Evolutionary conservation across 2,329 filamentous ascomycete species (phyloP), one percentile per base, ranked within the genome.

Genomic region (Colletotrichum tofieldiae): DNA sequence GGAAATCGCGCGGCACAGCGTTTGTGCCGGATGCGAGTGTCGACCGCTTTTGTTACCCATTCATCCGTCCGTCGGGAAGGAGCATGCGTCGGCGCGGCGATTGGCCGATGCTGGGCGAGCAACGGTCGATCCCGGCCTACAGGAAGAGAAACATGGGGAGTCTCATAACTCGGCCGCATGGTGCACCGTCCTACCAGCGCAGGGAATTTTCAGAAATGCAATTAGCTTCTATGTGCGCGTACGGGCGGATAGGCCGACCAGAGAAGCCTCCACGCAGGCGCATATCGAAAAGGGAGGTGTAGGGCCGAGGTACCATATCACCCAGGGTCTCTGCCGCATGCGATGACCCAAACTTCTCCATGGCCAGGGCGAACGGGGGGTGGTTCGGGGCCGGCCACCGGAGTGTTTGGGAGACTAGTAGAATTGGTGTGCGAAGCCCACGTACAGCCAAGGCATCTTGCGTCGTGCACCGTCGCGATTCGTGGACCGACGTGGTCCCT

Each of bases 11-110:
- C 49, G 55, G 23, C 35, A 37, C 49, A 47, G 58, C 41, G 35
- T 32, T 70, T 43, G 35, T 47, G 32, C 51, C 41, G 39, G 39
- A 45, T 35, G 47, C 23, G 49, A 39, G 59, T 64, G 51, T 51
- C 52, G 65, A 16, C 16, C 11, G 56, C 29, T 4, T 35, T 47
- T 12, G 14, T 47, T 9, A n/a, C 20, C 20, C 45, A 20, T 65
- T 35, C 35, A 20, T 45, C 56, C 29, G 26, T 61, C 55, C 23
- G 23, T 51, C 49, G 49, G 68, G 41, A 56, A 65, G 37, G 55
- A 52, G 26, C n/a, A 59, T 59, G 59, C 56, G 39, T 66, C 65
- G 69, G 65, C 32, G 70, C 65, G 70, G 70, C 45, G 55, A 65
- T 69, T 45, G 47, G 37, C 65, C 70, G 70, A 37, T 41, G 23